Evolutionary conservation across 2,329 filamentous ascomycete genomes (phyloP).

Genomic region (Colletotrichum acutatum): DNA sequence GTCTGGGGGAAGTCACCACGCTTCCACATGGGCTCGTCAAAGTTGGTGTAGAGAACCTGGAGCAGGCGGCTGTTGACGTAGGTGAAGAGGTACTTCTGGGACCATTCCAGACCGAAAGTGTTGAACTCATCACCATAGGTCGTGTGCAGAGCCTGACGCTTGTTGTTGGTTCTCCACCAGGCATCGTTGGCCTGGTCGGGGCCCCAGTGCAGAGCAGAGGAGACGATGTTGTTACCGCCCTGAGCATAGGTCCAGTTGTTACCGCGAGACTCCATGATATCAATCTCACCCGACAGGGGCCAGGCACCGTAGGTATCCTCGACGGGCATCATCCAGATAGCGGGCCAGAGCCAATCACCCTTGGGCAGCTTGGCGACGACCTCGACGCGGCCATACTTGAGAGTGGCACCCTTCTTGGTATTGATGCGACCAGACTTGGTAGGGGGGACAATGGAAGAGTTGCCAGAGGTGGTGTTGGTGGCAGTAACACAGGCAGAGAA

Average conservation of each 20-base stretch:
- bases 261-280: slow-evolving; percentile 83
- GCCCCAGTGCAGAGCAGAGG: slow-evolving; percentile 85
- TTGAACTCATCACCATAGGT: slow-evolving; percentile 78
- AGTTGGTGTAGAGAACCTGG: slow-evolving; percentile 84
- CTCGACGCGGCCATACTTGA: slow-evolving; percentile 86
- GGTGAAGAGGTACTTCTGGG: slow-evolving; percentile 87
- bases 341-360: slow-evolving; percentile 91
- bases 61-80: slow-evolving; percentile 84
- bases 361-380: slow-evolving; percentile 79
- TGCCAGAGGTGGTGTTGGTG: slow-evolving; percentile 78
- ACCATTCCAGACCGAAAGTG: slow-evolving; percentile 87
- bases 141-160: slow-evolving; percentile 78
- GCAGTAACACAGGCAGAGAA: slow-evolving; percentile 70
- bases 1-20: slow-evolving; percentile 75
- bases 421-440: slow-evolving; percentile 82
- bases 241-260: slow-evolving; percentile 82
- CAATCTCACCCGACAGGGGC: slow-evolving; percentile 86
- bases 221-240: slow-evolving; percentile 84
- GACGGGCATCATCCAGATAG: slow-evolving; percentile 90
- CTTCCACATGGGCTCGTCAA: slow-evolving; percentile 74
- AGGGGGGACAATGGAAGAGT: slow-evolving; percentile 81
- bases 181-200: slow-evolving; percentile 77
- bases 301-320: slow-evolving; percentile 78
- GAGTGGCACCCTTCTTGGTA: slow-evolving; percentile 74
- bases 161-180: slow-evolving; percentile 87